A percentile compares a stretch with the other conserved stretches of the same genome.
phyloP scores from a whole-genome alignment of 139 green algal genomes.

The Pseudopediastrum boryanum region DNA sequence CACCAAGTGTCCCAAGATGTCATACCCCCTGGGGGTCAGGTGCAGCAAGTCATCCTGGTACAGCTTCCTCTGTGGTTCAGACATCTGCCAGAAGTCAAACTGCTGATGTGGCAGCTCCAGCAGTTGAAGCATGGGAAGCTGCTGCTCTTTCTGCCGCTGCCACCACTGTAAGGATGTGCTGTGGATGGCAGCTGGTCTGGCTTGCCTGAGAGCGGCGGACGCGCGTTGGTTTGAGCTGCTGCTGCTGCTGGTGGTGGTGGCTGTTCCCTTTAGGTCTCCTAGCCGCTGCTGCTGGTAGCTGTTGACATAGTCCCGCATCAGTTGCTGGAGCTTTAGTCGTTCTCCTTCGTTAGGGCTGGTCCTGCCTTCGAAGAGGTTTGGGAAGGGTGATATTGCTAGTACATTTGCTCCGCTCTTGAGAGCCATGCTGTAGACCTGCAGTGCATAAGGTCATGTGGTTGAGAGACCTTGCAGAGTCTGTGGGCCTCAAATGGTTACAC shows the following conservation, averaged over 20 bases:
- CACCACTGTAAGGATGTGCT: no score
- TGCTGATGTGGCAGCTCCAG: background rate
- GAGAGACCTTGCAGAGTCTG: no score
- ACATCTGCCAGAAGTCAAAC: conserved; percentile 31
- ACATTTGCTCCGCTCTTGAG: background rate
- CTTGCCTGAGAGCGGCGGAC: background rate
- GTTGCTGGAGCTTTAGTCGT: no score
- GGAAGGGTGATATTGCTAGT: background rate
- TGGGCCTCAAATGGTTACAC: no score
- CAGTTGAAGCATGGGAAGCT: background rate
- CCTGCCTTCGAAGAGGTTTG: conserved; percentile 11
- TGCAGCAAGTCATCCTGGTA: conserved; percentile 31
- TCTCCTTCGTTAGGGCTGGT: conserved; percentile 23
- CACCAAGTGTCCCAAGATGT: conserved; percentile 6
- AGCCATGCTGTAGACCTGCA: background rate
- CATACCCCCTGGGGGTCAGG: conserved; percentile 10
- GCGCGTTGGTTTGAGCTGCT: background rate
- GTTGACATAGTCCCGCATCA: no score
- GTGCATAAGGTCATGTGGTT: no score
- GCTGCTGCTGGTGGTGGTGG: background rate
- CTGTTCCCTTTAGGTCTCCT: background rate
- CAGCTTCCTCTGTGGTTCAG: background rate
- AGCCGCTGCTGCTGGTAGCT: background rate
- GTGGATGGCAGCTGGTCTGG: no score
- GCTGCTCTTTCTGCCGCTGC: no score